Evolutionary conservation across 495 filamentous ascomycete genomes (phyloP).

Genomic region (Collariella sp.): DNA sequence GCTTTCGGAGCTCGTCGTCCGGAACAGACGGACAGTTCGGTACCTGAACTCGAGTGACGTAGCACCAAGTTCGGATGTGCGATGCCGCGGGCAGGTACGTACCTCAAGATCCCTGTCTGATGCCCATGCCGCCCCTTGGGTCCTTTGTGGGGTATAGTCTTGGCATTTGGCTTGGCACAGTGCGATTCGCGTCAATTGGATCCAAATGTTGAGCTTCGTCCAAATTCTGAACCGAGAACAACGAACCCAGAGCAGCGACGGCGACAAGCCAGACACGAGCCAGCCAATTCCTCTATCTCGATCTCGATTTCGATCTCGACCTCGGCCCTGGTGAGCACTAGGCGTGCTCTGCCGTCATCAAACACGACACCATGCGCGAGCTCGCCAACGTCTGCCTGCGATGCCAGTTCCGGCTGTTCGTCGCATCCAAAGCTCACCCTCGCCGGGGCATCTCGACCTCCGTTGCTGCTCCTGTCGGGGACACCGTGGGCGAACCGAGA

Average conservation of each 20-base stretch:
- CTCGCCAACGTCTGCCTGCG: constrained; percentile 23
- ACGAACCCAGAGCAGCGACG: background rate
- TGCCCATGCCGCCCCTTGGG: background rate
- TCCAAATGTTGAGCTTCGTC: background rate
- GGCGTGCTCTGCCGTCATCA: too few species aligned
- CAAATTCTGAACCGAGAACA: background rate
- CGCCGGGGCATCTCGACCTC: constrained; percentile 3
- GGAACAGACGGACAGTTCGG: too few species aligned
- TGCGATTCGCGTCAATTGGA: background rate
- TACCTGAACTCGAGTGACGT: constrained; percentile 1
- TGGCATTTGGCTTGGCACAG: background rate
- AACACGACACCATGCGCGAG: constrained; percentile 18
- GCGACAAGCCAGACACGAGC: too few species aligned
- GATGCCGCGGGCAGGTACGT: background rate
- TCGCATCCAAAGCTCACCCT: constrained; percentile 1
- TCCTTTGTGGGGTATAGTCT: background rate
- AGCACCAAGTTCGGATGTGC: background rate
- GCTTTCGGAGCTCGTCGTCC: constrained; percentile 64
- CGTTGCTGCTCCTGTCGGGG: background rate
- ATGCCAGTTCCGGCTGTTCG: constrained; percentile 17
- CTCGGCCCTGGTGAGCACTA: background rate
- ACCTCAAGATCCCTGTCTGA: background rate
- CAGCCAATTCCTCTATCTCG: too few species aligned
- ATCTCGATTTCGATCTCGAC: background rate
- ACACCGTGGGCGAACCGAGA: background rate